Conservation (phyloP, 805 yeast genomes). For the Saccharomycopsis malanga region DNA sequence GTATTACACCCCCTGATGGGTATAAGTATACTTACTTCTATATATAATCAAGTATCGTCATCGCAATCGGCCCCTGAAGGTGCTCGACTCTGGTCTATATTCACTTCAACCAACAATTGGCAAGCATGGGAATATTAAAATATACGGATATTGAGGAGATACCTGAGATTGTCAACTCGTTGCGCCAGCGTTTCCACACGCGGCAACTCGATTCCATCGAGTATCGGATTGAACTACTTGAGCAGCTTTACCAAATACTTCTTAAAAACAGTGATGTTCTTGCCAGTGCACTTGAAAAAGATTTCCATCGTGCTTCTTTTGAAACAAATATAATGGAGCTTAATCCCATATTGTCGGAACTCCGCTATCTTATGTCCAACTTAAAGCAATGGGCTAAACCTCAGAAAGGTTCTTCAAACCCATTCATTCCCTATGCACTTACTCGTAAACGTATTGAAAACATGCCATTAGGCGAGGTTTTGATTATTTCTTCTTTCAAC, state of each 20-base stretch:
- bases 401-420: conserved; percentile 28
- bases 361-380: conserved; percentile 50
- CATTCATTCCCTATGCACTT: conserved; percentile 30
- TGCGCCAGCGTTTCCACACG: conserved; percentile 6
- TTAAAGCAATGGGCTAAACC: conserved; percentile 58
- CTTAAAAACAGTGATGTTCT: conserved; percentile 51
- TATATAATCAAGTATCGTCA: too few relatives aligned
- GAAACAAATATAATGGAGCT: conserved; percentile 63
- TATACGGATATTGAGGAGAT: conserved; percentile 9
- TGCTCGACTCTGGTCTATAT: too few relatives aligned
- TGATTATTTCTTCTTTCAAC: conserved; percentile 75
- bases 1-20: too few relatives aligned
- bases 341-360: conserved; percentile 43
- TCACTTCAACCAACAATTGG: too few relatives aligned
- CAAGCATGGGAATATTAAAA: too few relatives aligned
- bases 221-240: conserved; percentile 53
- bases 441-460: conserved; percentile 33
- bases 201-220: conserved; percentile 35
- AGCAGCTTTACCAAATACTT: conserved; percentile 58
- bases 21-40: too few relatives aligned
- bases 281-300: conserved; percentile 51
- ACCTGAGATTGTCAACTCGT: neutral
- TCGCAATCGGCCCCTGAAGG: too few relatives aligned
- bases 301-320: conserved; percentile 55
- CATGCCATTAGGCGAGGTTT: conserved; percentile 55